Evolutionary conservation across 1,284 basidiomycete genomes (phyloP), one percentile per base, ranked within the genome.

Genomic region (Cryptococcus jaspeensis): DNA sequence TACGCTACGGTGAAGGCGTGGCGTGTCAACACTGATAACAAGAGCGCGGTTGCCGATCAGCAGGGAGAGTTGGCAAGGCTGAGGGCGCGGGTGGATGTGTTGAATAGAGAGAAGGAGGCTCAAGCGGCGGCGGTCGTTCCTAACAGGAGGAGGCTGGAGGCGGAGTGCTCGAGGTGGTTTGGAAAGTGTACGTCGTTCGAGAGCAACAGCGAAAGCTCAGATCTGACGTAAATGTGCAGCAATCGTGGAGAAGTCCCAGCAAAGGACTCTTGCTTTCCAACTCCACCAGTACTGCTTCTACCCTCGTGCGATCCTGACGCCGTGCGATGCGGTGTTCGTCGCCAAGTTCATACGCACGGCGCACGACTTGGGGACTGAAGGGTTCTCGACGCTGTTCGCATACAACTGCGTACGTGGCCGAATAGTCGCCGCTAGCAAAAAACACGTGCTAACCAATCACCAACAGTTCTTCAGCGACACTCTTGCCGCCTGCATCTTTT

Each of bases 281-380:
- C 56, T 78, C 3, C 72, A 75, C 55, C 92, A 97, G 71, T 85
- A 94, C 70, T 99, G 96, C 74, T 84, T 99, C 62, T 87, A 91
- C 69, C 95, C 96, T 3, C 86, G 96, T 32, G 90, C 89, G 58
- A 81, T 96, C 39, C 80, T 98, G 15, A 95, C 94, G 0, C 92
- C 94, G 0, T 91, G 93, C 83, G 96, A 99, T 75, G 96, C 96
- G 11, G 88, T 95, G 53, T 99, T 88, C 64, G 92, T 93, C 58
- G 89, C 91, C 8, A 88, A 91, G 65, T 90, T 99, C 70, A 87
- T 99, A 71, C 89, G 89, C 66, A 82, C 88, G 7, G 81, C 96
- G 50, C 95, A 99, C 69, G 83, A 84, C 20, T 84, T 89, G 67
- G 92, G 91, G 13, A 92, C 93, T 0, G 84, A 86, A 12, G 87